These are phyloP conservation scores for Backusella tuberculispora DNA, from an alignment of 192 early-diverging fungal species.

Conservation along the genomic window DNA sequence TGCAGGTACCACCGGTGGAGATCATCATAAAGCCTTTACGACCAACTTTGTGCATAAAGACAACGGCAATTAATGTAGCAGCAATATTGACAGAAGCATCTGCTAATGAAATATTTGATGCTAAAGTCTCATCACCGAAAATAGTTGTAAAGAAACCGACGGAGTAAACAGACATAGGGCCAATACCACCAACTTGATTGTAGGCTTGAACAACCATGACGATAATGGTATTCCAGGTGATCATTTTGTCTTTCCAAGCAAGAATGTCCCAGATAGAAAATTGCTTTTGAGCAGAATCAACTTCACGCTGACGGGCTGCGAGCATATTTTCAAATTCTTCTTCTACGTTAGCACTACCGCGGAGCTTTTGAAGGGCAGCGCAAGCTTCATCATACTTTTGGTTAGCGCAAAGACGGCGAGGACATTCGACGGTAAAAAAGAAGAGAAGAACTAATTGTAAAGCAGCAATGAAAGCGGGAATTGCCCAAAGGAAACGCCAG, in stretches of 20 bases:
- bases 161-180: constrained; percentile 83
- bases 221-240: constrained; percentile 61
- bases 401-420: constrained; percentile 68
- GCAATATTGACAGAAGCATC: constrained; percentile 64
- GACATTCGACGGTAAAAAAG: constrained; percentile 75
- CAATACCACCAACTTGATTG: constrained; percentile 88
- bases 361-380: constrained; percentile 58
- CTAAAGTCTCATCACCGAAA: constrained; percentile 49
- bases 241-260: constrained; percentile 24
- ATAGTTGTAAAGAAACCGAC: constrained; percentile 73
- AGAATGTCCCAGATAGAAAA: constrained; percentile 26
- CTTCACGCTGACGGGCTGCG: constrained; percentile 43
- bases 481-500: constrained; percentile 76
- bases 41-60: constrained; percentile 69
- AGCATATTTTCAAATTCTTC: constrained; percentile 67
- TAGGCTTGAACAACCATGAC: constrained; percentile 73
- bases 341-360: constrained; percentile 61
- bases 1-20: constrained; percentile 63
- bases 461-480: constrained; percentile 65
- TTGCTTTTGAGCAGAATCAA: background rate
- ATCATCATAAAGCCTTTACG: constrained; percentile 69
- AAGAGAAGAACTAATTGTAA: constrained; percentile 65
- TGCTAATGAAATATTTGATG: constrained; percentile 66
- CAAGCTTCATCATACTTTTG: constrained; percentile 65
- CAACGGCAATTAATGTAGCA: constrained; percentile 60